Percentiles rank a stretch among this genome's conserved stretches.
Conservation (phyloP, 345 rosid species). For the Pugionium cornutum region DNA sequence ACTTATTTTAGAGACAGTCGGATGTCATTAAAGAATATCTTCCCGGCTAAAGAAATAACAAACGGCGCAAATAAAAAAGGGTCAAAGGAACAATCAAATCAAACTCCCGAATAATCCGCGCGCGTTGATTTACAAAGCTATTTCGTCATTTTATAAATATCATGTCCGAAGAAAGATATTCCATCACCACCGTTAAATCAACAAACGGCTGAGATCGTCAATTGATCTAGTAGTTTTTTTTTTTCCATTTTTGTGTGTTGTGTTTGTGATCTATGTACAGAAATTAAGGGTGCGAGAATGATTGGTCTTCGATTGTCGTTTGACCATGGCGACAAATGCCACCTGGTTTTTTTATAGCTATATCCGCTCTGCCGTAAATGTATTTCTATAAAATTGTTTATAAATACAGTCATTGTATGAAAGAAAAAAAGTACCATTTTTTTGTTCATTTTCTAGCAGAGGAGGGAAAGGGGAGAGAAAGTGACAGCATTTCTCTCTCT, state of each 20-base stretch:
- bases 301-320: conserved; percentile 42
- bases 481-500: conserved; percentile 36
- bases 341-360: conserved; percentile 26
- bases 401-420: conserved; percentile 11
- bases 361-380: conserved; percentile 34
- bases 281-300: conserved; percentile 40
- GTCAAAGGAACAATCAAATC: too few relatives aligned
- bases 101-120: too few relatives aligned
- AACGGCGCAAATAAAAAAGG: too few relatives aligned
- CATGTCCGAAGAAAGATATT: too few relatives aligned
- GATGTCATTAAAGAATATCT: too few relatives aligned
- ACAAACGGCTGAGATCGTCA: too few relatives aligned
- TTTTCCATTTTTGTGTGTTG: neutral
- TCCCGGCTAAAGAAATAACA: too few relatives aligned
- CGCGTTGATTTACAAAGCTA: too few relatives aligned
- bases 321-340: conserved; percentile 27
- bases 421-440: neutral
- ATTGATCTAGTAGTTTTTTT: too few relatives aligned
- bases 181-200: too few relatives aligned
- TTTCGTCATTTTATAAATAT: too few relatives aligned
- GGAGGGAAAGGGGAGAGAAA: conserved; percentile 47
- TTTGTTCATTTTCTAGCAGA: conserved; percentile 18
- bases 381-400: neutral
- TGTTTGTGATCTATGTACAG: neutral
- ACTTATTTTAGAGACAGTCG: too few relatives aligned